A percentile compares a stretch with the other conserved stretches of the same genome.
Conservation (phyloP, 2,329 filamentous ascomycete genomes). For the Corinectria fuckeliana region DNA sequence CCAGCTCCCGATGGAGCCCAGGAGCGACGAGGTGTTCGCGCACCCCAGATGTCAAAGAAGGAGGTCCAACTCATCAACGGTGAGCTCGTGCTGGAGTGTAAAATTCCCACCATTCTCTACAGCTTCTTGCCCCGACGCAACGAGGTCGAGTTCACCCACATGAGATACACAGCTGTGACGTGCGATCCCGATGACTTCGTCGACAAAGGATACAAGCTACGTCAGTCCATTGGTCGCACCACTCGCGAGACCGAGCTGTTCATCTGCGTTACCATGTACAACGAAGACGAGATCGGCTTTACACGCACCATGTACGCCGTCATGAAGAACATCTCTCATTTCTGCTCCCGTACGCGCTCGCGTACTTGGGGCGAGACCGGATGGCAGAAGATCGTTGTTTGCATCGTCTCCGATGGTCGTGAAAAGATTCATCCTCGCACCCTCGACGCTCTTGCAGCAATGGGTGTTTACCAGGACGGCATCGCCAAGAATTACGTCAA, state of each 20-base stretch:
- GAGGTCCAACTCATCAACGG: constrained; percentile 97
- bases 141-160: constrained; percentile 96
- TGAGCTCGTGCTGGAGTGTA: constrained; percentile 96
- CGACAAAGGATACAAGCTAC: constrained; percentile 85
- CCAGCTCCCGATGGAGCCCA: constrained; percentile 88
- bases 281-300: constrained; percentile 96
- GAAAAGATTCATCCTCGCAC: constrained; percentile 90
- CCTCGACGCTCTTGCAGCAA: constrained; percentile 90
- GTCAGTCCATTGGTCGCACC: constrained; percentile 86
- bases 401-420: constrained; percentile 92
- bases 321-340: constrained; percentile 97
- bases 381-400: constrained; percentile 99
- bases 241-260: constrained; percentile 92
- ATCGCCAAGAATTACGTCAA: constrained; percentile 99
- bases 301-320: constrained; percentile 98
- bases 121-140: constrained; percentile 93
- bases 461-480: constrained; percentile 97
- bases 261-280: constrained; percentile 99
- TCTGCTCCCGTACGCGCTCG: constrained; percentile 90
- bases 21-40: constrained; percentile 82
- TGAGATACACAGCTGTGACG: constrained; percentile 98
- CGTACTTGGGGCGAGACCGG: constrained; percentile 96
- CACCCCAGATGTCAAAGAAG: constrained; percentile 88
- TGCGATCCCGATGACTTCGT: constrained; percentile 96
- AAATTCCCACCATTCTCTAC: constrained; percentile 97